phyloP scores from a whole-genome alignment of 148 eudicot genomes.

The Cornus controversa region DNA sequence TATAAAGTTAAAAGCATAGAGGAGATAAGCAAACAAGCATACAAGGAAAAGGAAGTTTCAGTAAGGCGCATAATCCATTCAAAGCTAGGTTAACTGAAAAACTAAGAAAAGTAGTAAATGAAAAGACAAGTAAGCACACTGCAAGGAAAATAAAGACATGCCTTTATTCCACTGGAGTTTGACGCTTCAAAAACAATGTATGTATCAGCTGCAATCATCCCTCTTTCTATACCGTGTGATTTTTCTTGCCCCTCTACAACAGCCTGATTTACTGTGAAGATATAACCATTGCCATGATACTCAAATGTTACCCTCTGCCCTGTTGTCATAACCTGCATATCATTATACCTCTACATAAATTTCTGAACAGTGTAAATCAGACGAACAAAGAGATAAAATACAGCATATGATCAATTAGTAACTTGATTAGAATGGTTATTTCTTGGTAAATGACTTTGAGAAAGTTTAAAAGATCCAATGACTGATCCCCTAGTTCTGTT shows the following conservation, averaged over 20 bases:
- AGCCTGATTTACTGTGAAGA: slow-evolving; percentile 83
- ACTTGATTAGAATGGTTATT: background rate
- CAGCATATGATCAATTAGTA: background rate
- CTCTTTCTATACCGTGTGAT: slow-evolving; percentile 62
- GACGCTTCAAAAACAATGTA: slow-evolving; percentile 87
- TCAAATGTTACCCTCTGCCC: slow-evolving; percentile 88
- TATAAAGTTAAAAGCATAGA: background rate
- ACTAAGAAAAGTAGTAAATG: background rate
- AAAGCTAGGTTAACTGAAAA: slow-evolving; percentile 1
- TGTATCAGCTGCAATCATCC: slow-evolving; percentile 73
- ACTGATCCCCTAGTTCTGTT: too few relatives aligned
- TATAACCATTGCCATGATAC: slow-evolving; percentile 71
- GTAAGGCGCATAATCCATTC: background rate
- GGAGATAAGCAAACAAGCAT: background rate
- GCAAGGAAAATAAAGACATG: slow-evolving; percentile 11
- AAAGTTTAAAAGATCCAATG: background rate
- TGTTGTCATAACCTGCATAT: slow-evolving; percentile 76
- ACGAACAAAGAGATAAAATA: background rate
- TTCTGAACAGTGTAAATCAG: slow-evolving; percentile 8
- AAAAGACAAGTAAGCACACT: slow-evolving; percentile 1
- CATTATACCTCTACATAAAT: slow-evolving; percentile 12
- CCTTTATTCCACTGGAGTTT: slow-evolving; percentile 91
- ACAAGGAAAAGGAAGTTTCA: background rate
- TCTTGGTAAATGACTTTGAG: background rate
- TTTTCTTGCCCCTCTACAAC: slow-evolving; percentile 65